Evolutionary conservation across 2,329 filamentous ascomycete species (phyloP), one percentile per base, ranked within the genome.

Genomic region (Paraphaeosphaeria minitans): DNA sequence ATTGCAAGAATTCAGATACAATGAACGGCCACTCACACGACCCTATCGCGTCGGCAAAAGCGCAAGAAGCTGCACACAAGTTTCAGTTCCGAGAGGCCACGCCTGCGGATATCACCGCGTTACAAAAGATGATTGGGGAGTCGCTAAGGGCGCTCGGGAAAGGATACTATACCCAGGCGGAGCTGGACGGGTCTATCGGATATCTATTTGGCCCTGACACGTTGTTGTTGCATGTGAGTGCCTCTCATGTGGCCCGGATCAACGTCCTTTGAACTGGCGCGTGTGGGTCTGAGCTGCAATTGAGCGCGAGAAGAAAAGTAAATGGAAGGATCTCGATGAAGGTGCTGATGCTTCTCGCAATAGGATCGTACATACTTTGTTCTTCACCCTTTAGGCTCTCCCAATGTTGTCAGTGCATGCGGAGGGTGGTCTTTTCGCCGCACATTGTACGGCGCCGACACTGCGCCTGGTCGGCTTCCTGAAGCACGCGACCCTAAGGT

Each of bases 361-460:
- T 51, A 61, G 55, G 59, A 61, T 48, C 51, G 62, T 51, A 75
- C 73, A 13, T 75, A 76, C 55, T 76, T 68, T 61, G 73, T 76
- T 52, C 66, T 76, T 9, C 65, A 73, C 50, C 73, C 72, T 2
- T 29, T 50, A 16, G 16, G 49, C 13, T 50, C 55, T 0, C 71
- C 72, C 2, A 6, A 16, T 10, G 65, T 54, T 7, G 74, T 76
- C 46, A 67, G 63, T 46, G 74, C 74, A n/a, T 75, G 72, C 41
- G 74, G 74, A 22, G 73, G 74, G 10, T 76, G 74, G 74, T 74
- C 72, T 1, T 76, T 75, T 39, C 66, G 74, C 9, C 64, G 66
- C 27, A 76, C 74, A 3, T 63, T 76, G 0, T 76, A 75, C 54
- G 74, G 74, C 52, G 72, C 69, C 1, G 72, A 74, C 53, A 67